Percentiles rank a stretch among this genome's conserved stretches.
phyloP scores from a whole-genome alignment of 1,139 yeast genomes.

The Blastobotrys niveus region DNA sequence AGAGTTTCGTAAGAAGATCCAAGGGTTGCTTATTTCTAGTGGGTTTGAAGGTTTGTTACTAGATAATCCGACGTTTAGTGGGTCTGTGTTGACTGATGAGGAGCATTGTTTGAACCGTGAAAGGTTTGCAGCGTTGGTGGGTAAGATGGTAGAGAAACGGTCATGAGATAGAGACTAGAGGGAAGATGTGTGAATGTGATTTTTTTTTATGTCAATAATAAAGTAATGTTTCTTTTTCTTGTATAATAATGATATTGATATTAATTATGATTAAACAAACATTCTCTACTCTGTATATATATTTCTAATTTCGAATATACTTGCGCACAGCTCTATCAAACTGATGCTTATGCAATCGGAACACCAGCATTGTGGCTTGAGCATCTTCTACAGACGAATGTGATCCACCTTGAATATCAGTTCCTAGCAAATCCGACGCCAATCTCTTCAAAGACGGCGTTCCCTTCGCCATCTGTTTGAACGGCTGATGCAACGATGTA shows the following conservation, averaged over 20 bases:
- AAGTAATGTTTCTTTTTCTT: slow-evolving; percentile 1
- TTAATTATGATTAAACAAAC: neutral
- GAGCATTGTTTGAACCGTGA: slow-evolving; percentile 6
- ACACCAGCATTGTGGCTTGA: slow-evolving; percentile 75
- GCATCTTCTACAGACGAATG: slow-evolving; percentile 94
- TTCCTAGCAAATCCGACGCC: slow-evolving; percentile 49
- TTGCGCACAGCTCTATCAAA: slow-evolving; percentile 40
- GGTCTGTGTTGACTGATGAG: slow-evolving; percentile 5
- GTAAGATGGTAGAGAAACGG: slow-evolving; percentile 12
- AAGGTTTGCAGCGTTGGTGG: slow-evolving; percentile 14
- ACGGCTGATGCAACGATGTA: slow-evolving; percentile 60
- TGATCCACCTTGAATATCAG: slow-evolving; percentile 64
- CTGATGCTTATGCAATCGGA: slow-evolving; percentile 53
- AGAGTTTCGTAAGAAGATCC: slow-evolving; percentile 17
- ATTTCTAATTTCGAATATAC: neutral
- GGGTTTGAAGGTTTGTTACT: slow-evolving; percentile 20
- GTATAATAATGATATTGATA: neutral
- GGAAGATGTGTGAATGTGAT: neutral
- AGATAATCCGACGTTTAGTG: slow-evolving; percentile 4
- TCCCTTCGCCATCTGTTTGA: slow-evolving; percentile 55
- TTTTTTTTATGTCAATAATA: neutral
- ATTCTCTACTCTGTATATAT: too few species aligned
- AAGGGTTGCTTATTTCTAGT: slow-evolving; percentile 17
- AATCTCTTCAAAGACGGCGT: slow-evolving; percentile 70
- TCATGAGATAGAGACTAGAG: neutral